These are phyloP conservation scores for Brassica cretica DNA, from an alignment of 345 rosid species.

Conservation along the genomic window DNA sequence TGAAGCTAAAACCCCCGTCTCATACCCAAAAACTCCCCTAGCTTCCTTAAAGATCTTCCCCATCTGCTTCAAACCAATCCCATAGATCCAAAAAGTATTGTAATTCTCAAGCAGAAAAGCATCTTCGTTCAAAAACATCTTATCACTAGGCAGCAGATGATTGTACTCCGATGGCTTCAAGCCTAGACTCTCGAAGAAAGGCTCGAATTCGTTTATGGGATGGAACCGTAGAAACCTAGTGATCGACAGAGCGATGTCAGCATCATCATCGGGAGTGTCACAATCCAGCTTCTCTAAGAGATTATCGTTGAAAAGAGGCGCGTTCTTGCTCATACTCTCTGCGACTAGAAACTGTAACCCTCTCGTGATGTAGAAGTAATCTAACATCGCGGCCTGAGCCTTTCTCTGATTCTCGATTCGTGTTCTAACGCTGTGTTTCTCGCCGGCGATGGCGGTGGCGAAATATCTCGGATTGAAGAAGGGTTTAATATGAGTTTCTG, in stretches of 20 bases:
- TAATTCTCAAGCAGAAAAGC: constrained; percentile 56
- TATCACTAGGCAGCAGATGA: constrained; percentile 50
- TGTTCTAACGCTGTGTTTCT: neutral
- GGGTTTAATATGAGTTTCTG: no score
- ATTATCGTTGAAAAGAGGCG: constrained; percentile 53
- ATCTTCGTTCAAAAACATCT: constrained; percentile 66
- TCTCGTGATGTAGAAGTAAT: constrained; percentile 64
- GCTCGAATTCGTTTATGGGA: constrained; percentile 81
- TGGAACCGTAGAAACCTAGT: constrained; percentile 58
- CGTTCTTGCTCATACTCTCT: constrained; percentile 60
- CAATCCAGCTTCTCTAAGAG: constrained; percentile 41
- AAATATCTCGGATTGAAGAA: neutral
- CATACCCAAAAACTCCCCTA: constrained; percentile 49
- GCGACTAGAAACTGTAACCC: constrained; percentile 56
- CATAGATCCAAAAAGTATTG: constrained; percentile 58
- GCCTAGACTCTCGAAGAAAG: constrained; percentile 76
- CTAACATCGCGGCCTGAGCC: constrained; percentile 64
- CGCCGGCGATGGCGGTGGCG: constrained; percentile 10
- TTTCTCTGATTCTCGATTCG: neutral
- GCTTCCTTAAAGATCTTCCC: constrained; percentile 64
- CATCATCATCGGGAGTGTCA: constrained; percentile 37
- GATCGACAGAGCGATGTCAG: constrained; percentile 40
- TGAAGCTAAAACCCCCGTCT: constrained; percentile 46
- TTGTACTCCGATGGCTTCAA: constrained; percentile 48
- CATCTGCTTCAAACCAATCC: constrained; percentile 51